Base-by-base conservation (phyloP, 768 basidiomycete species). In the Sporobolomyces phaffii region DNA sequence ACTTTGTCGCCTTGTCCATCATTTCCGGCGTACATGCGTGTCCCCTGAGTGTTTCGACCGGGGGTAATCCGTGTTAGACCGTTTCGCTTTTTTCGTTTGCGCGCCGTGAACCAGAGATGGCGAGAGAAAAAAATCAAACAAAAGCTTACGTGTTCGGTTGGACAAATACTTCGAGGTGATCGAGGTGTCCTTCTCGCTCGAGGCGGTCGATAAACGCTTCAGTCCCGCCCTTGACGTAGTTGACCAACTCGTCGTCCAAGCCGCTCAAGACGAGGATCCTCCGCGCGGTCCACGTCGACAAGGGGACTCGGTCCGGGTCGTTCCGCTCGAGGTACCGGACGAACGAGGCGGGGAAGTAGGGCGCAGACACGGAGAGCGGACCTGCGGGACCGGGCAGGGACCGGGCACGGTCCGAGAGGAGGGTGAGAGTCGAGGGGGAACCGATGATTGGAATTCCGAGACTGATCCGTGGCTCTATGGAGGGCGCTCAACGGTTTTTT, bases 231-330 rank as follows among this genome's bases (percentile, higher is more conserved):
- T 76, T 64, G 14, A 57, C 67, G 1, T 17, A 69, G 26, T 52
- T 57, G 22, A 91, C 89, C 20, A 87, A 73, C 47, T 73, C 77
- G 76, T 92, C 90, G 26, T 78, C 80, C 61, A 72, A 82, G 0
- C 89, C 90, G 1, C 85, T 84, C 5, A 92, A 76, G 4, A 87
- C 84, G 8, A 92, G 80, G 18, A 92, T 81, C 73, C 84, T 84
- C 79, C 90, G 90, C 1, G 84, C 86, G 6, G 38, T 50, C 62
- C 63, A 72, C 15, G 24, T 14, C 44, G 36, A 33, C 34, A 48
- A 29, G 8, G 49, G 20, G 0, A 31, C 22, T 22, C 44, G 33
- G n/a, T 43, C 54, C 1, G 70, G 70, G 48, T 68, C 58, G 9
- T 36, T 6, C 2, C n/a, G 43, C 10, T 34, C 34, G 29, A 57